Evolutionary conservation across 306 rosid genomes (phyloP).

Genomic region (Benincasa hispida): DNA sequence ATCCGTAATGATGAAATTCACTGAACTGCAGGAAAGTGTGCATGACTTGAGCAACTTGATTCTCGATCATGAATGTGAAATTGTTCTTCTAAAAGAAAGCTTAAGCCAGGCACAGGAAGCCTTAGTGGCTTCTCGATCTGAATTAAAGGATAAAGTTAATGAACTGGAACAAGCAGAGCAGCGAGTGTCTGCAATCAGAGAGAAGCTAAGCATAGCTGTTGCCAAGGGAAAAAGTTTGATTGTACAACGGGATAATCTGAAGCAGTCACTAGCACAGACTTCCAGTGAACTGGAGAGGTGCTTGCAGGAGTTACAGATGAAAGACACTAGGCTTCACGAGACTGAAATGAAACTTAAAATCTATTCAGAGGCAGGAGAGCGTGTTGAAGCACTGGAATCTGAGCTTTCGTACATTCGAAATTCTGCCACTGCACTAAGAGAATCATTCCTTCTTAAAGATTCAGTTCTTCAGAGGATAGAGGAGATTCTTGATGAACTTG

Average conservation of each 20-base stretch:
- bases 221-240: conserved; percentile 92
- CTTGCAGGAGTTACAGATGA: conserved; percentile 63
- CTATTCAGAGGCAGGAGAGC: conserved; percentile 91
- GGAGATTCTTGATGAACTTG: conserved; percentile 88
- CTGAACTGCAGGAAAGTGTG: conserved; percentile 44
- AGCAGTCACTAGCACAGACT: conserved; percentile 65
- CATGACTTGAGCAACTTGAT: conserved; percentile 26
- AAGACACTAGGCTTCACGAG: conserved; percentile 61
- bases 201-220: conserved; percentile 94
- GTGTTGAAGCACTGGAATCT: conserved; percentile 88
- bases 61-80: conserved; percentile 64
- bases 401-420: conserved; percentile 97
- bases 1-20: conserved; percentile 35
- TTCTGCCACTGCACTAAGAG: conserved; percentile 88
- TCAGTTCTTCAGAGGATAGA: conserved; percentile 95
- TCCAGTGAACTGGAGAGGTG: conserved; percentile 77
- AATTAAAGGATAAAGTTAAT: conserved; percentile 38
- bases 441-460: conserved; percentile 96
- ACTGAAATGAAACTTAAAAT: conserved; percentile 66
- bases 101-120: conserved; percentile 59
- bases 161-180: conserved; percentile 82
- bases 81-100: conserved; percentile 59
- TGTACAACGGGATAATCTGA: conserved; percentile 84
- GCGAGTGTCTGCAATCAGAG: conserved; percentile 68
- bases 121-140: conserved; percentile 35